Evolutionary conservation across 2,329 filamentous ascomycete genomes (phyloP).

Genomic region (Nothopassalora personata): DNA sequence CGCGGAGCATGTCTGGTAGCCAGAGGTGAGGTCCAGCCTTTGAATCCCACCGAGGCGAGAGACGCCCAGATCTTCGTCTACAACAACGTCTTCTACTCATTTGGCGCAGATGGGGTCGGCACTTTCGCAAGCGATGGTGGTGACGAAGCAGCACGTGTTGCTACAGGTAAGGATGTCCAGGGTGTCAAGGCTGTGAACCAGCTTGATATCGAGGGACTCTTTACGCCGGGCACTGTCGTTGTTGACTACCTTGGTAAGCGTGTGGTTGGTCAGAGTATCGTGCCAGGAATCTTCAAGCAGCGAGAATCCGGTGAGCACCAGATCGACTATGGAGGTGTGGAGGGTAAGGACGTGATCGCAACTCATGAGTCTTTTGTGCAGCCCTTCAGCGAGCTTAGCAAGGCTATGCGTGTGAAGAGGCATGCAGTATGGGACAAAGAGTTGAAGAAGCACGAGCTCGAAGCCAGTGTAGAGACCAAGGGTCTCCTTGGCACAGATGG

Average conservation of each 20-base stretch:
- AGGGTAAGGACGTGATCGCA: slow-evolving; percentile 92
- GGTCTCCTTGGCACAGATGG: slow-evolving; percentile 95
- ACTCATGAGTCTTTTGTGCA: slow-evolving; percentile 79
- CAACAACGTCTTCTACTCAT: slow-evolving; percentile 99
- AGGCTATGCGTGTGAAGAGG: slow-evolving; percentile 84
- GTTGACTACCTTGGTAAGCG: slow-evolving; percentile 96
- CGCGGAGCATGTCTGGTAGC: slow-evolving; percentile 89
- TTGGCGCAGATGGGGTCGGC: slow-evolving; percentile 92
- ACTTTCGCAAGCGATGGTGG: slow-evolving; percentile 96
- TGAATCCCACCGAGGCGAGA: slow-evolving; percentile 87
- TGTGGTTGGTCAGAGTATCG: slow-evolving; percentile 94
- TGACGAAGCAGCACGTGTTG: slow-evolving; percentile 90
- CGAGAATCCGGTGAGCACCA: slow-evolving; percentile 95
- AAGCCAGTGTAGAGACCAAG: slow-evolving; percentile 96
- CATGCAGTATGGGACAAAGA: slow-evolving; percentile 99
- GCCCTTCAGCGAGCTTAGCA: slow-evolving; percentile 84
- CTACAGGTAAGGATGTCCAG: slow-evolving; percentile 92
- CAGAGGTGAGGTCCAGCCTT: slow-evolving; percentile 80
- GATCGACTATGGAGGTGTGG: slow-evolving; percentile 96
- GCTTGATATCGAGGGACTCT: slow-evolving; percentile 88
- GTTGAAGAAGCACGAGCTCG: slow-evolving; percentile 79
- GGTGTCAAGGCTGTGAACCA: slow-evolving; percentile 95
- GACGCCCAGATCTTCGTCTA: slow-evolving; percentile 99
- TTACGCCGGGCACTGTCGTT: slow-evolving; percentile 92
- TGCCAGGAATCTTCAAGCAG: slow-evolving; percentile 98